These are phyloP conservation scores for Hypoxylon fuscum DNA, from an alignment of 495 filamentous ascomycete species.

Conservation along the genomic window DNA sequence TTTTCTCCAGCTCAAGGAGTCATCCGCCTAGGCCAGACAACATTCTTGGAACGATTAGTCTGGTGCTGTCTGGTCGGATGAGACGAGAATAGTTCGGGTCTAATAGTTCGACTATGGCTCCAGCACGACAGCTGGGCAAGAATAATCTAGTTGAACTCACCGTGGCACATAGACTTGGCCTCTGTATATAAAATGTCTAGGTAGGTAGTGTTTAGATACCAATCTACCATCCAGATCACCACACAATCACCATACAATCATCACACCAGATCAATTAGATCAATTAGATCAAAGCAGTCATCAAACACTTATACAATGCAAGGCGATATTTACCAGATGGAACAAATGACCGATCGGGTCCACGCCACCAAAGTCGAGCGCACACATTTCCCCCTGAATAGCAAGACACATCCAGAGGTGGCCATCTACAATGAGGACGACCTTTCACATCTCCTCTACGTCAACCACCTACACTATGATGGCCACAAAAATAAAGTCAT, in stretches of 20 bases:
- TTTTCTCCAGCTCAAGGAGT: conserved; percentile 15
- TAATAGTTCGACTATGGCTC: conserved; percentile 39
- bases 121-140: conserved; percentile 7
- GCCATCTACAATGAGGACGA: conserved; percentile 57
- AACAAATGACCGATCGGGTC: conserved; percentile 28
- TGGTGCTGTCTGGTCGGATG: conserved; percentile 25
- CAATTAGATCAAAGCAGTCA: conserved; percentile 13
- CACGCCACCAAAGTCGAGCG: conserved; percentile 17
- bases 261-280: conserved; percentile 9
- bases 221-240: not conserved
- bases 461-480: conserved; percentile 31
- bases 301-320: conserved; percentile 34
- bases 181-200: conserved; percentile 29
- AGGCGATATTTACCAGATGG: conserved; percentile 45
- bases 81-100: conserved; percentile 40
- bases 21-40: conserved; percentile 20
- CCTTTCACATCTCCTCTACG: conserved; percentile 47
- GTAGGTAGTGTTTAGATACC: not conserved
- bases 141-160: not conserved
- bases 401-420: conserved; percentile 41
- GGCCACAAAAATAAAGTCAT: conserved; percentile 37
- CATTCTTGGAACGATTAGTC: conserved; percentile 7
- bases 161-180: conserved; percentile 5
- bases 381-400: conserved; percentile 1
- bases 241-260: conserved; percentile 1